Percentiles rank a stretch among this genome's conserved stretches.
Evolutionary conservation across 2,329 filamentous ascomycete species (phyloP).

Genomic region (Colletotrichum lupini): DNA sequence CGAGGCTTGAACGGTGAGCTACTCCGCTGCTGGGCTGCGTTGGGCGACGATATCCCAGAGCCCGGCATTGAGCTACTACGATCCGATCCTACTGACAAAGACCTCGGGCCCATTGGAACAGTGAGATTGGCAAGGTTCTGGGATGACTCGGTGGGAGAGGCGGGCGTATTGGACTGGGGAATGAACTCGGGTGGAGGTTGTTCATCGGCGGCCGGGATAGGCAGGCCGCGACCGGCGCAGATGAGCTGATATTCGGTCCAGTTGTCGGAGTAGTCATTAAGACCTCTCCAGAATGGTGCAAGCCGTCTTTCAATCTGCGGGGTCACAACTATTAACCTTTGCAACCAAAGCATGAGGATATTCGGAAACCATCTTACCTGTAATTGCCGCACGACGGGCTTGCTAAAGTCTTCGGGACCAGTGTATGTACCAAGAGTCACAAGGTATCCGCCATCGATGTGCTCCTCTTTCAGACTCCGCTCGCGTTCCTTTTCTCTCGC

Average conservation of each 20-base stretch:
- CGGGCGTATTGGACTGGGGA: slow-evolving; percentile 56
- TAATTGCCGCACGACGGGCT: slow-evolving; percentile 85
- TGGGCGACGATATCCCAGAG: slow-evolving; percentile 65
- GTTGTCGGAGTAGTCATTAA: slow-evolving; percentile 86
- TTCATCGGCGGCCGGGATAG: slow-evolving; percentile 86
- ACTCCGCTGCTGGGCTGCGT: slow-evolving; percentile 53
- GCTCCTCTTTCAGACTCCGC: slow-evolving; percentile 88
- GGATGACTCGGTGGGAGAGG: slow-evolving; percentile 63
- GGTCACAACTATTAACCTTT: not conserved
- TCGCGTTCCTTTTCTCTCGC: slow-evolving; percentile 86
- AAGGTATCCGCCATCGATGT: slow-evolving; percentile 93
- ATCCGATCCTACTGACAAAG: slow-evolving; percentile 84
- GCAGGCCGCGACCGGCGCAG: slow-evolving; percentile 84
- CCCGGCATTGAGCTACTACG: slow-evolving; percentile 68
- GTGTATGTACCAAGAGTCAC: slow-evolving; percentile 96
- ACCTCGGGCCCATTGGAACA: slow-evolving; percentile 81
- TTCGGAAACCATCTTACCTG: slow-evolving; percentile 69
- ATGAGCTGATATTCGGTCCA: slow-evolving; percentile 98
- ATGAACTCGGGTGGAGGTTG: slow-evolving; percentile 77
- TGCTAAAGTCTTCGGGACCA: slow-evolving; percentile 92
- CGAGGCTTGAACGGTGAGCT: slow-evolving; percentile 79
- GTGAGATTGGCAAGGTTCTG: slow-evolving; percentile 77
- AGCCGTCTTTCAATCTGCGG: slow-evolving; percentile 87
- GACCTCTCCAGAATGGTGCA: slow-evolving; percentile 94
- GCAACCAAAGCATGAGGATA: not conserved